Base-by-base conservation (phyloP, 2,329 filamentous ascomycete species). In the Pseudopithomyces maydicus region DNA sequence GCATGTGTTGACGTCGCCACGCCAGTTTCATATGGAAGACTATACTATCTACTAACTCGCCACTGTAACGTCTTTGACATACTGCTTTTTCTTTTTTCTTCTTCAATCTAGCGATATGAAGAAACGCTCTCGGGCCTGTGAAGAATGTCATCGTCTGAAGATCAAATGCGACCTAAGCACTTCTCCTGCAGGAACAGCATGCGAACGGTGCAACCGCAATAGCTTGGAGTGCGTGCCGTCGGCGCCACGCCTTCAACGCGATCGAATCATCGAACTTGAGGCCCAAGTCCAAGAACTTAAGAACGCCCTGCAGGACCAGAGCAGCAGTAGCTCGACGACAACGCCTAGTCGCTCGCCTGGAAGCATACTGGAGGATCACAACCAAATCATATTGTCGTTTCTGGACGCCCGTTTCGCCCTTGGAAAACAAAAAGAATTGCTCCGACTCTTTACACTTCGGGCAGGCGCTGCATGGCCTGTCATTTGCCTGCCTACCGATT, bases 141-240 rank as follows among this genome's bases (percentile, higher is more conserved):
- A 70, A 61, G 67, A 65, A 52, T 71, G 68, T 51, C 68, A 71
- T 51, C 64, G 66, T 20, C 58, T 71, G 15, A 71, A 71, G 53
- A 71, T 71, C 55, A 71, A 70, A 47, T 71, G 68, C 58, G 66
- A 70, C 49, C 55, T 69, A 15, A 68, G 51, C 59, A 57, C 59
- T 19, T 53, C 52, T 6, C 38, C 54, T 23, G 61, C 52, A 44
- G 41, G 32, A 35, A 58, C 52, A 17, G 46, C 55, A 29, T 71
- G 68, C 57, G 67, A 68, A 36, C 53, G 68, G 20, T 71, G 67
- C 56, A 64, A 23, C 53, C 68, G 68, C 42, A 65, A 68, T 38
- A 58, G 58, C 42, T 36, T 69, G 22, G 56, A 64, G 8, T 71
- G 68, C 38, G 57, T 63, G 14, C 67, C 62, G 38, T 60, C 67